Evolutionary conservation across 2,329 filamentous ascomycete species (phyloP).

Genomic region (Calcarisporium arbuscula): DNA sequence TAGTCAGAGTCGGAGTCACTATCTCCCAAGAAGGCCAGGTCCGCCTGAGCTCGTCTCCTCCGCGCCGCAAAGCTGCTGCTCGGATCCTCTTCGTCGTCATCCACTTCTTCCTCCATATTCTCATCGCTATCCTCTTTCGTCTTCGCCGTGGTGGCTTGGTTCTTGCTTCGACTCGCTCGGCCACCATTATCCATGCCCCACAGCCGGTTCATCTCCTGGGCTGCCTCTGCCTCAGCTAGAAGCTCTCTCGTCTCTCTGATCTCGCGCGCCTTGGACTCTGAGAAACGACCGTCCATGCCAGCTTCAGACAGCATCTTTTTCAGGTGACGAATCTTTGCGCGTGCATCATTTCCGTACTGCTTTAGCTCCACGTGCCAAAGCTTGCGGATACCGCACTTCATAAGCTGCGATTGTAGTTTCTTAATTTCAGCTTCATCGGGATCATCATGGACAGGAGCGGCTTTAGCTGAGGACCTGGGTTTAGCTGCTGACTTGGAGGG

Average conservation of each 20-base stretch:
- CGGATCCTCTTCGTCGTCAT: slow-evolving; percentile 24
- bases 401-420: slow-evolving; percentile 74
- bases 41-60: slow-evolving; percentile 41
- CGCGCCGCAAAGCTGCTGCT: slow-evolving; percentile 34
- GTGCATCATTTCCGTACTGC: slow-evolving; percentile 60
- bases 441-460: slow-evolving; percentile 30
- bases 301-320: slow-evolving; percentile 70
- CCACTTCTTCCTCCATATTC: slow-evolving; percentile 19
- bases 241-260: slow-evolving; percentile 87
- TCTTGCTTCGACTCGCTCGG: slow-evolving; percentile 34
- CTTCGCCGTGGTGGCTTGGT: slow-evolving; percentile 17
- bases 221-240: slow-evolving; percentile 73
- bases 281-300: slow-evolving; percentile 87
- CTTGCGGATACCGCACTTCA: slow-evolving; percentile 89
- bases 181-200: slow-evolving; percentile 58
- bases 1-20: slow-evolving; percentile 61
- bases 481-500: slow-evolving; percentile 20
- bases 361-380: slow-evolving; percentile 85
- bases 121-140: slow-evolving; percentile 20
- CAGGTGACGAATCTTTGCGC: slow-evolving; percentile 77
- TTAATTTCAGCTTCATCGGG: slow-evolving; percentile 78
- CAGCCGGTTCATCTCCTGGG: slow-evolving; percentile 70
- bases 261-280: slow-evolving; percentile 71
- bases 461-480: slow-evolving; percentile 19
- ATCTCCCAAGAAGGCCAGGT: slow-evolving; percentile 62